These are phyloP conservation scores for Aspergillus latus DNA, from an alignment of 2,329 filamentous ascomycete species.

Conservation along the genomic window DNA sequence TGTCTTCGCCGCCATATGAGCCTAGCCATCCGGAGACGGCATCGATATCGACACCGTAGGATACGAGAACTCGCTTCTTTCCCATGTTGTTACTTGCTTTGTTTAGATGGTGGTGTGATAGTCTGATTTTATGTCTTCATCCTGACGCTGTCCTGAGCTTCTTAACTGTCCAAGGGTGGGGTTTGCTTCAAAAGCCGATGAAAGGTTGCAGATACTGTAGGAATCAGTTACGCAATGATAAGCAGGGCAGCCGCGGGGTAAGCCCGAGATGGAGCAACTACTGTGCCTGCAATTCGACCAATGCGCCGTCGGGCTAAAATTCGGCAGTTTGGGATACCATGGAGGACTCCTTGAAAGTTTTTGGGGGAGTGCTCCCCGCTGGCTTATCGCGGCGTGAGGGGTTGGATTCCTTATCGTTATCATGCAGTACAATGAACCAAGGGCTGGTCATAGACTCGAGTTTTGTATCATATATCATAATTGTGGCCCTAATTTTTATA, in stretches of 20 bases:
- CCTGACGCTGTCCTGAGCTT: neutral
- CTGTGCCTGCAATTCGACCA: neutral
- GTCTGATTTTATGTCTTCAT: neutral
- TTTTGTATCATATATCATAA: neutral
- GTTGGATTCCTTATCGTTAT: neutral
- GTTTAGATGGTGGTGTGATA: neutral
- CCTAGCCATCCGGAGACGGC: slow-evolving; percentile 76
- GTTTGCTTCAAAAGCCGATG: neutral
- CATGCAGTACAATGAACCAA: neutral
- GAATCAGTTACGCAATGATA: slow-evolving; percentile 3
- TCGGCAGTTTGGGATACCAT: neutral
- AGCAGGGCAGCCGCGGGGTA: neutral
- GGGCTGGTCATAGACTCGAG: too few species aligned
- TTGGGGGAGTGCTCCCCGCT: neutral
- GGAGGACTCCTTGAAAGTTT: neutral
- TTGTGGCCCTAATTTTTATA: too few species aligned
- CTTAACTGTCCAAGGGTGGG: slow-evolving; percentile 2
- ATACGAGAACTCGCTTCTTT: slow-evolving; percentile 55
- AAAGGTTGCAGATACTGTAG: neutral
- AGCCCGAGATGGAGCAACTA: neutral
- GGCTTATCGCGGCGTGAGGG: neutral
- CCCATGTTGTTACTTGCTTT: slow-evolving; percentile 23
- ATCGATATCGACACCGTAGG: slow-evolving; percentile 72
- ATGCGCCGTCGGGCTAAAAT: neutral
- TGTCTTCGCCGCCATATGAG: slow-evolving; percentile 72